Conservation (phyloP, 1,139 yeast species). For the Komagataea norvegica region DNA sequence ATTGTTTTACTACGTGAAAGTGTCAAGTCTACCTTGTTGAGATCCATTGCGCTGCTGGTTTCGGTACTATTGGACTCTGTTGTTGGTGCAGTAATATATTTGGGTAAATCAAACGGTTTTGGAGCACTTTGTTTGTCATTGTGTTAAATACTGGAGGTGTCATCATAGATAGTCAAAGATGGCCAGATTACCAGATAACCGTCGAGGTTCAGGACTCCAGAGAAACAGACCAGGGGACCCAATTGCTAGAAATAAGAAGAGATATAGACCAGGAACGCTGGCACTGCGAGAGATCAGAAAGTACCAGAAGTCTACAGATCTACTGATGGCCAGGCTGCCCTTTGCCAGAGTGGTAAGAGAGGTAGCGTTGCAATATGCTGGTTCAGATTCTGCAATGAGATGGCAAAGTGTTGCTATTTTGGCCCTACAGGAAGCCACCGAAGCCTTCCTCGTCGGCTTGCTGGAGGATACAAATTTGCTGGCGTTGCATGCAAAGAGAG, state of each 20-base stretch:
- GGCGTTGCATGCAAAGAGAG: constrained; percentile 91
- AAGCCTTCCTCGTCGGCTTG: constrained; percentile 79
- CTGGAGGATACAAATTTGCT: constrained; percentile 88
- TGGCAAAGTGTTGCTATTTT: constrained; percentile 89
- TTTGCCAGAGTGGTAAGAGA: constrained; percentile 81
- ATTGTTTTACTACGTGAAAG: too few relatives aligned
- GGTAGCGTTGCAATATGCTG: constrained; percentile 66
- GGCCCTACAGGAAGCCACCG: constrained; percentile 91
- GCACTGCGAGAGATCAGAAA: constrained; percentile 76
- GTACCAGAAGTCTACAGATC: constrained; percentile 74
- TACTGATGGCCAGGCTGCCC: constrained; percentile 79
- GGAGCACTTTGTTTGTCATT: too few relatives aligned
- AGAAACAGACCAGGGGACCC: constrained; percentile 53
- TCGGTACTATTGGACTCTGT: too few relatives aligned
- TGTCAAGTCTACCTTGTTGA: too few relatives aligned
- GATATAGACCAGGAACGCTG: constrained; percentile 65
- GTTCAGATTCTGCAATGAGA: constrained; percentile 39
- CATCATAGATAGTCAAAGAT: too few relatives aligned
- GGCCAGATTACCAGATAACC: constrained; percentile 16
- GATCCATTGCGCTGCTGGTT: too few relatives aligned
- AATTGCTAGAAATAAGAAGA: constrained; percentile 33
- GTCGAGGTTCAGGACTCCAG: constrained; percentile 33
- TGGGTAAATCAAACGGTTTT: too few relatives aligned
- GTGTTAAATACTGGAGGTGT: too few relatives aligned
- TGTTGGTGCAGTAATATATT: too few relatives aligned